Conservation (phyloP, 257 asterid species). For the Solanum clarkiae region DNA sequence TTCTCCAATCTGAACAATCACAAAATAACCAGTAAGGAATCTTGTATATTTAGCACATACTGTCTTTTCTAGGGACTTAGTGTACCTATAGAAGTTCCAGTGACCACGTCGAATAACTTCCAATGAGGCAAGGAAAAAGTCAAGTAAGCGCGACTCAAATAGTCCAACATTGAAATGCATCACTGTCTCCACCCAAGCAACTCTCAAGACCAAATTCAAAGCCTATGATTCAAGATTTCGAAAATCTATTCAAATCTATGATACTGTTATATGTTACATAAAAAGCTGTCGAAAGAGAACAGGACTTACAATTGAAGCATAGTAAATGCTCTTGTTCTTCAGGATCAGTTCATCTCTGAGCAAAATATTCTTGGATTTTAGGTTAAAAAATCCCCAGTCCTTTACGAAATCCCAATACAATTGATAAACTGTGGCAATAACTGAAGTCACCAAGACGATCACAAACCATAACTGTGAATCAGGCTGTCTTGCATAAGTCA, state of each 20-base stretch:
- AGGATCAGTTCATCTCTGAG: conserved; percentile 75
- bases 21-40: neutral
- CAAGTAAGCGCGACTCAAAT: conserved; percentile 59
- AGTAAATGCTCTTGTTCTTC: conserved; percentile 64
- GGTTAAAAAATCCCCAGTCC: conserved; percentile 84
- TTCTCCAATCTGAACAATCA: conserved; percentile 57
- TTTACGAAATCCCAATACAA: conserved; percentile 91
- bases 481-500: conserved; percentile 56
- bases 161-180: conserved; percentile 43
- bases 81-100: conserved; percentile 91
- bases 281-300: neutral
- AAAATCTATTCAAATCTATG: neutral
- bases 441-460: conserved; percentile 60
- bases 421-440: conserved; percentile 71
- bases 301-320: conserved; percentile 72
- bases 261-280: neutral
- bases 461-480: conserved; percentile 37
- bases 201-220: conserved; percentile 58
- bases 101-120: conserved; percentile 97
- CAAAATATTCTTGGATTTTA: conserved; percentile 51
- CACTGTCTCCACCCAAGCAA: conserved; percentile 85
- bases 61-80: neutral
- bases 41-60: neutral
- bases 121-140: conserved; percentile 65
- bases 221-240: conserved; percentile 24